Evolutionary conservation across 257 asterid genomes (phyloP).

Genomic region (Mitragyna speciosa): DNA sequence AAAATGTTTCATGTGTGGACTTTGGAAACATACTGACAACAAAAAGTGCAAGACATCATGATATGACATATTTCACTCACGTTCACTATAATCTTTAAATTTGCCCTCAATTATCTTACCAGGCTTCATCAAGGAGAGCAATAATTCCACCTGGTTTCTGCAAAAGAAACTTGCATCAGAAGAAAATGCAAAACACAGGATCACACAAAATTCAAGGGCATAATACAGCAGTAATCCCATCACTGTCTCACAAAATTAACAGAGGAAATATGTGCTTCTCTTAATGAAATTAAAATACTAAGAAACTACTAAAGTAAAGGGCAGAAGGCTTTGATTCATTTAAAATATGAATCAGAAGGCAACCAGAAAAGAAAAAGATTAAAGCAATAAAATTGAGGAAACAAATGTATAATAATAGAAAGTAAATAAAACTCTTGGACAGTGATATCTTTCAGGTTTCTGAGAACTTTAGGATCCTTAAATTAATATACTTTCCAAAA

Average conservation of each 20-base stretch:
- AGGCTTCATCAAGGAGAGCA: slow-evolving; percentile 98
- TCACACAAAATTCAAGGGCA: background rate
- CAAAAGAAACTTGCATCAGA: slow-evolving; percentile 35
- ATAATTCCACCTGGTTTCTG: slow-evolving; percentile 99
- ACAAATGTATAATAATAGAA: background rate
- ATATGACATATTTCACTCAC: slow-evolving; percentile 18
- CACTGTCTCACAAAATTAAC: background rate
- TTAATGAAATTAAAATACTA: background rate
- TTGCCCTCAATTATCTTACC: slow-evolving; percentile 39
- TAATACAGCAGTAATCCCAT: background rate
- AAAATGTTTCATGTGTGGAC: slow-evolving; percentile 94
- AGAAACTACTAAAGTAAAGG: background rate
- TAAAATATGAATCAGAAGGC: background rate
- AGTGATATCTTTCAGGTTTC: background rate
- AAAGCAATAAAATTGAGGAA: background rate
- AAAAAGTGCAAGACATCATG: slow-evolving; percentile 24
- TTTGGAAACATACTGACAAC: slow-evolving; percentile 95
- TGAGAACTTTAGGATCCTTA: background rate
- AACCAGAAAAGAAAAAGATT: background rate
- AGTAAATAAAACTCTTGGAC: background rate
- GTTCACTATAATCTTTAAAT: slow-evolving; percentile 14
- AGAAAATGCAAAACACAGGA: background rate
- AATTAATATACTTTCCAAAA: no score
- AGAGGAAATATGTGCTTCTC: background rate
- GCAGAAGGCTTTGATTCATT: background rate